Conservation (phyloP, 1,139 yeast species). For the Sugiyamaella novakii region DNA sequence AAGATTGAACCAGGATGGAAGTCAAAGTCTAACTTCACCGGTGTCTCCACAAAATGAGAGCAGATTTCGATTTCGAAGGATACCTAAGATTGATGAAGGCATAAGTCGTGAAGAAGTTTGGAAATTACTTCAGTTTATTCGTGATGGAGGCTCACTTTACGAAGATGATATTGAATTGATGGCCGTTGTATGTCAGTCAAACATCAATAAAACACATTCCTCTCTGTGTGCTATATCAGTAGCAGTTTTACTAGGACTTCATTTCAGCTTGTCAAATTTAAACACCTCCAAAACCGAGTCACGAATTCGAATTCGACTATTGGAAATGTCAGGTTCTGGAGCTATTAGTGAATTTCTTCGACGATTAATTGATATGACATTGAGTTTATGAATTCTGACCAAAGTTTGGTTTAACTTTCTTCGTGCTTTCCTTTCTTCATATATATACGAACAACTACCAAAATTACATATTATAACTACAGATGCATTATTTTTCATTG, state of each 20-base stretch:
- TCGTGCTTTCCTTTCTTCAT: too few species aligned
- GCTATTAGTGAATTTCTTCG: conserved; percentile 22
- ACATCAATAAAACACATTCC: conserved; percentile 1
- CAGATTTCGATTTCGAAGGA: neutral
- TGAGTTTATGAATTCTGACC: conserved; percentile 22
- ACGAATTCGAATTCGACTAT: conserved; percentile 24
- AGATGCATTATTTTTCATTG: too few species aligned
- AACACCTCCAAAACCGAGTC: conserved; percentile 17
- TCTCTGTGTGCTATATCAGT: conserved; percentile 8
- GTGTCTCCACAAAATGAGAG: conserved; percentile 2
- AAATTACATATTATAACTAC: too few species aligned
- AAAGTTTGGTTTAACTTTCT: too few species aligned
- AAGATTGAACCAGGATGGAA: conserved; percentile 2
- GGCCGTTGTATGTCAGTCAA: conserved; percentile 6
- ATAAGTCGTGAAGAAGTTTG: conserved; percentile 13
- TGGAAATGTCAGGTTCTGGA: conserved; percentile 24
- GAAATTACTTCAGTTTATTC: conserved; percentile 14
- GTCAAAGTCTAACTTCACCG: conserved; percentile 9
- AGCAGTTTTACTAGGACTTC: conserved; percentile 28
- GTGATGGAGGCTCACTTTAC: neutral
- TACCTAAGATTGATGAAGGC: conserved; percentile 7
- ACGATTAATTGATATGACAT: conserved; percentile 27
- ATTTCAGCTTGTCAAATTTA: conserved; percentile 16
- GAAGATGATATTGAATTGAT: conserved; percentile 16
- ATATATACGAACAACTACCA: too few species aligned